Evolutionary conservation across 768 basidiomycete genomes (phyloP).

Genomic region (Fomitopsis pulvina): DNA sequence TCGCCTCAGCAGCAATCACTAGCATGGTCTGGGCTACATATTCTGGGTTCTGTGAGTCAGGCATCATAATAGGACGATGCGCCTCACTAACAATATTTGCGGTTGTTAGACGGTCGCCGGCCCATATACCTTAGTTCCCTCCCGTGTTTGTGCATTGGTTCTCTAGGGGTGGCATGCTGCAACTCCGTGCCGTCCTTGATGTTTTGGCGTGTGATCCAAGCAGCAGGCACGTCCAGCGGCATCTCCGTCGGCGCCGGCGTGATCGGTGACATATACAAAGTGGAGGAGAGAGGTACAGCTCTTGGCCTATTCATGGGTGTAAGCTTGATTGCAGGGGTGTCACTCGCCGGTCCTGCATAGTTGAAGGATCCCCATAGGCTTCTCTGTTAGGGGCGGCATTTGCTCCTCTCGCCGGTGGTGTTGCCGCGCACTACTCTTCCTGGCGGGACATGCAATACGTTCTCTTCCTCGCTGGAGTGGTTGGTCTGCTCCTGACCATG

Average conservation of each 20-base stretch:
- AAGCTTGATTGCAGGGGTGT: conserved; percentile 1
- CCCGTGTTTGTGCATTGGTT: conserved; percentile 52
- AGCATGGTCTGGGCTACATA: conserved; percentile 48
- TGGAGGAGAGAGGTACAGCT: conserved; percentile 55
- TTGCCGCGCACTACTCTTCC: conserved; percentile 51
- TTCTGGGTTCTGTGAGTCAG: conserved; percentile 38
- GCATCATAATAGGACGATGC: not conserved
- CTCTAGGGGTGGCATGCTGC: conserved; percentile 51
- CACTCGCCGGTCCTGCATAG: not conserved
- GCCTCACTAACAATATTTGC: not conserved
- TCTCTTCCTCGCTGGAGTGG: conserved; percentile 34
- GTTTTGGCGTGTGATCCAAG: conserved; percentile 59
- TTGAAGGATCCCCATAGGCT: conserved; percentile 27
- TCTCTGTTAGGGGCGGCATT: conserved; percentile 53
- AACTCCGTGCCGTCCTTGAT: conserved; percentile 40
- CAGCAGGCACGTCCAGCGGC: conserved; percentile 53
- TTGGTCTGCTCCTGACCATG: conserved; percentile 33
- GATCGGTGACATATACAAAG: conserved; percentile 59
- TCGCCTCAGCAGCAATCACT: conserved; percentile 38
- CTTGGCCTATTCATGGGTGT: conserved; percentile 57
- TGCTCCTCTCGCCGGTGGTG: conserved; percentile 54
- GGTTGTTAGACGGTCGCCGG: conserved; percentile 52
- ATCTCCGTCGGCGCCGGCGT: conserved; percentile 51
- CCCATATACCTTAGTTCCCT: conserved; percentile 52
- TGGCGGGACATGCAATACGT: conserved; percentile 56